Conservation (phyloP, 495 filamentous ascomycete genomes). For the Neurospora pannonica region DNA sequence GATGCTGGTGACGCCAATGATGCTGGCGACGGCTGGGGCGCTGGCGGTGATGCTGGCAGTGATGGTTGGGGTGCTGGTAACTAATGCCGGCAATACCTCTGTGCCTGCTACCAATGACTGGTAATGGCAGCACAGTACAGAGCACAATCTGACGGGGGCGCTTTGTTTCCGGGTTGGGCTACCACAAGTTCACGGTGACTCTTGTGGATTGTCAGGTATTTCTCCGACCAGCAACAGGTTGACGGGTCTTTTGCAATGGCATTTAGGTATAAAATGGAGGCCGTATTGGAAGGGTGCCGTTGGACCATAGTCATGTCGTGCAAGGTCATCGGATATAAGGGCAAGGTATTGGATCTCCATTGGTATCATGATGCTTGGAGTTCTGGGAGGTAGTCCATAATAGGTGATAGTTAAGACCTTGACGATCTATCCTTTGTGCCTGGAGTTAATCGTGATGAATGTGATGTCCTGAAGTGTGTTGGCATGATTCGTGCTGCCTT, state of each 20-base stretch:
- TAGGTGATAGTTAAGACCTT: not conserved
- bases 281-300: not conserved
- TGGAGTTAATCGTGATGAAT: not conserved
- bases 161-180: not conserved
- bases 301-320: not conserved
- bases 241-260: not conserved
- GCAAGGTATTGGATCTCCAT: not conserved
- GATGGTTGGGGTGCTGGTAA: not conserved
- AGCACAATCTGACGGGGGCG: not conserved
- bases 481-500: not conserved
- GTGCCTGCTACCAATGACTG: not conserved
- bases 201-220: not conserved
- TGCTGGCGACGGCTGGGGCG: constrained; percentile 7
- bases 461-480: not conserved
- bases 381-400: not conserved
- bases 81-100: not conserved
- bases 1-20: no score
- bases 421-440: not conserved
- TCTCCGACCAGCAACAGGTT: not conserved
- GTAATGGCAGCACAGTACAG: not conserved
- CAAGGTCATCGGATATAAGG: not conserved
- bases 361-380: not conserved
- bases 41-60: not conserved
- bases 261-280: not conserved
- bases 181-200: not conserved